Base-by-base conservation (phyloP, 805 yeast genomes). In the Candida multigemmis region DNA sequence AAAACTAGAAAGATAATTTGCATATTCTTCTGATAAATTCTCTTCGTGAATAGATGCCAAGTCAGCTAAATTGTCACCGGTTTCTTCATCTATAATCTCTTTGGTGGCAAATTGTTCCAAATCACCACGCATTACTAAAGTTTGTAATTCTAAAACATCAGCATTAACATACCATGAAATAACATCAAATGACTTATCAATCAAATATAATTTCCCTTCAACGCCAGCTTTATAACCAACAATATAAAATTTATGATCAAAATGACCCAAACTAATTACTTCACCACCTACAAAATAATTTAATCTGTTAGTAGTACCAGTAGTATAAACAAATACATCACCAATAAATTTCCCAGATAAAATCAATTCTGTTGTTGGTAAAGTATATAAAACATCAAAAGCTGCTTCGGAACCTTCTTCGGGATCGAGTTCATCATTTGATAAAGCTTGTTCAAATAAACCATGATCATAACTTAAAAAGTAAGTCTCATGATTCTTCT, bases 261-360 rank as follows among this genome's bases (percentile, higher is more conserved):
- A 87, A 61, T 91, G 97, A 19, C 89, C 86, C 54, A 91, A 72
- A 49, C 86, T 91, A 53, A 85, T 84, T 14, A 82, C 76, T 46
- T 86, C 83, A 21, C 94, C 94, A 43, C 98, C 98, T 34, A 91
- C 97, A 36, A 86, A 72, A 53, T 91, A 91, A 58, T 87, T 89
- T 48, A 91, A 68, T 54, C 97, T 75, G 59, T 86, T 84, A 21
- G 65, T 48, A 14, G 93, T 68, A 12, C 75, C 47, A 2, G 96
- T 85, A 10, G 96, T 84, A 62, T 80, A 91, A 28, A 91, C 74
- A 52, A 89, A 87, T 24, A 91, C 96, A 60, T 91, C 97, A 40
- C 97, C 98, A 44, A 87, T 86, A 86, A 96, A 91, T 53, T 77
- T 79, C 46, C 96, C 96, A 16, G 94, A 78, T 34, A 82, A 74